A percentile compares a stretch with the other conserved stretches of the same genome.
These are phyloP conservation scores for Kluyveromyces siamensis DNA, from an alignment of 805 yeast genomes.

Conservation along the genomic window DNA sequence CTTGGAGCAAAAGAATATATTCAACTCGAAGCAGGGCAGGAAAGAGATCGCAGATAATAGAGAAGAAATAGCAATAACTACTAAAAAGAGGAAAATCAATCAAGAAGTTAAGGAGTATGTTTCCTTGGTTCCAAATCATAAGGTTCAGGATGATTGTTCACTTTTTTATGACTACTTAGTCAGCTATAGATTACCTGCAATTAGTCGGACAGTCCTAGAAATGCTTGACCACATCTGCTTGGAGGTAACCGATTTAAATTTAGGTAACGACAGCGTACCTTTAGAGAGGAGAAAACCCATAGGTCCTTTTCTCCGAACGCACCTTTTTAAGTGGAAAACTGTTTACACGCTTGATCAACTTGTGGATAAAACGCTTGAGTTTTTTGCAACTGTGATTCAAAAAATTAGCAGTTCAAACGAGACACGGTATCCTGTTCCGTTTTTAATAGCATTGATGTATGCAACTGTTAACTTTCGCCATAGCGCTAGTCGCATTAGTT, in stretches of 20 bases:
- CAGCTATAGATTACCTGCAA: conserved; percentile 17
- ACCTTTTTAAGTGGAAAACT: conserved; percentile 1
- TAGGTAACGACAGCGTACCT: background rate
- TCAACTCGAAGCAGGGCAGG: conserved; percentile 2
- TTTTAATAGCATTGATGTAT: conserved; percentile 47
- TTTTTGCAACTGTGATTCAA: conserved; percentile 20
- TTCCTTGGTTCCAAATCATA: conserved; percentile 8
- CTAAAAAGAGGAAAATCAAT: conserved; percentile 9
- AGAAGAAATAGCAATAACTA: conserved; percentile 1
- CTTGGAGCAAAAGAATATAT: conserved; percentile 34
- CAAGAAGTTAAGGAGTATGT: conserved; percentile 2
- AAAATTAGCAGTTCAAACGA: conserved; percentile 19
- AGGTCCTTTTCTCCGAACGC: background rate
- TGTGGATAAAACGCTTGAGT: conserved; percentile 18
- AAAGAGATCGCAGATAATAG: background rate
- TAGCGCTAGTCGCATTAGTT: conserved; percentile 41
- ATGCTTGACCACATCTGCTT: conserved; percentile 16
- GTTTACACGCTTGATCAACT: conserved; percentile 14
- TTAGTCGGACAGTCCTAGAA: conserved; percentile 20
- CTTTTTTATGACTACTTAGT: conserved; percentile 19
- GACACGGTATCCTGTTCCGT: conserved; percentile 39
- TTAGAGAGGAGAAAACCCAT: background rate
- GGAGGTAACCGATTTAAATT: conserved; percentile 1
- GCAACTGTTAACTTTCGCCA: conserved; percentile 51
- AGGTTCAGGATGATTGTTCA: conserved; percentile 17